A percentile compares a stretch with the other conserved stretches of the same genome.
Conservation (phyloP, 202 grass and related monocot species). For the Elaeis oleifera region DNA sequence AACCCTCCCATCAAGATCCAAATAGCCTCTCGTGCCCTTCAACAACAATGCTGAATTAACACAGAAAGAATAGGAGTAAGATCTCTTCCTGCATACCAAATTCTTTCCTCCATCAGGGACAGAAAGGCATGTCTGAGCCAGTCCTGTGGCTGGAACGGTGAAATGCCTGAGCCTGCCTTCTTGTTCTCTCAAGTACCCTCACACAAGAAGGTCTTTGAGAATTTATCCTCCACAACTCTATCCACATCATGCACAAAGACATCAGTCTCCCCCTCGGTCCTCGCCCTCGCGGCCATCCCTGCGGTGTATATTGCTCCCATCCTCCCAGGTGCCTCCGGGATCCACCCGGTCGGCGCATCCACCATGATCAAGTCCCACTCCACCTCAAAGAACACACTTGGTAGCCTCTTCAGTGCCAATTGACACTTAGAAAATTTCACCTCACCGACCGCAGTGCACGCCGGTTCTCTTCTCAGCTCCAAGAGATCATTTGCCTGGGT, state of each 20-base stretch:
- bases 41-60: too few relatives aligned
- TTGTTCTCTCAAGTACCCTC: slow-evolving; percentile 1
- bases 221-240: slow-evolving; percentile 6
- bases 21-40: too few relatives aligned
- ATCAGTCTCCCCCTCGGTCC: slow-evolving; percentile 4
- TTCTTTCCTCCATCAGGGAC: too few relatives aligned
- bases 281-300: not conserved
- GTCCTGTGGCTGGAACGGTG: slow-evolving; percentile 3
- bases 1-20: too few relatives aligned
- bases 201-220: slow-evolving; percentile 7
- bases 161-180: slow-evolving; percentile 7
- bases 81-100: too few relatives aligned
- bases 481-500: slow-evolving; percentile 4
- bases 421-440: not conserved
- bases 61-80: too few relatives aligned
- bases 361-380: slow-evolving; percentile 22
- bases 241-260: slow-evolving; percentile 15
- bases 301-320: slow-evolving; percentile 13
- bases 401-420: not conserved
- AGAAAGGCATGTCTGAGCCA: too few relatives aligned
- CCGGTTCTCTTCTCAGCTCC: not conserved
- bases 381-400: slow-evolving; percentile 6
- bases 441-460: not conserved
- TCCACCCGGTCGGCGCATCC: slow-evolving; percentile 12
- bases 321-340: slow-evolving; percentile 3